These are phyloP conservation scores for Peribolospora baueri DNA, from an alignment of 768 basidiomycete genomes.

Conservation along the genomic window DNA sequence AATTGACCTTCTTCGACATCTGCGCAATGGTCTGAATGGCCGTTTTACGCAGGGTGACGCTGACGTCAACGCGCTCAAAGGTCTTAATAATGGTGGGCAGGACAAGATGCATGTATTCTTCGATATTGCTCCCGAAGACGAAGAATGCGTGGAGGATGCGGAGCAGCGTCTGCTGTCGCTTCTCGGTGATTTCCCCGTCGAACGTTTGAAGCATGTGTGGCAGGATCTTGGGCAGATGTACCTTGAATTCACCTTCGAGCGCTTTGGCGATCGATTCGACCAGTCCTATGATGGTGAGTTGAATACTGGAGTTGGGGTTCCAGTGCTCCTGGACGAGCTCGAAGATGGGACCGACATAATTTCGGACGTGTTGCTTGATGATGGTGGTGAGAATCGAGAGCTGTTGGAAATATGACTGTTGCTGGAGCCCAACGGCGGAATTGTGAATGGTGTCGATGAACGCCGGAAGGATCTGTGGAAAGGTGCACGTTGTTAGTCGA, in stretches of 20 bases:
- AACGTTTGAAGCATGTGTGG: conserved; percentile 76
- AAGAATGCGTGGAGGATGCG: conserved; percentile 85
- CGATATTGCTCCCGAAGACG: conserved; percentile 85
- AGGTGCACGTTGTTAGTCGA: neutral
- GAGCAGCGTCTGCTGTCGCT: conserved; percentile 36
- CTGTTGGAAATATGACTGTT: conserved; percentile 86
- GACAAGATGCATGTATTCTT: conserved; percentile 90
- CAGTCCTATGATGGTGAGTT: conserved; percentile 72
- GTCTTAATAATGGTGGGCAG: conserved; percentile 81
- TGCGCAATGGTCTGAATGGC: conserved; percentile 81
- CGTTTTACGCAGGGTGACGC: conserved; percentile 49
- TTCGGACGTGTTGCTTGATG: conserved; percentile 90
- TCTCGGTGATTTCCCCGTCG: conserved; percentile 63
- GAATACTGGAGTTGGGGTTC: conserved; percentile 41
- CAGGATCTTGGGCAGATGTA: conserved; percentile 69
- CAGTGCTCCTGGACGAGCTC: conserved; percentile 68
- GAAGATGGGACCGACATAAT: conserved; percentile 67
- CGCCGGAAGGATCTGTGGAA: conserved; percentile 53
- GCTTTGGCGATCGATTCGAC: conserved; percentile 83
- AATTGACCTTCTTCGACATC: conserved; percentile 75
- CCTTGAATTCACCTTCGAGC: conserved; percentile 89
- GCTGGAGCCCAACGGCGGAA: conserved; percentile 46
- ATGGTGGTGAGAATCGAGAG: conserved; percentile 84
- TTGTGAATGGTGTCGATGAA: conserved; percentile 68
- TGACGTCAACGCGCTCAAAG: conserved; percentile 58